Evolutionary conservation across 768 basidiomycete species (phyloP).

Genomic region (Sporobolomyces roseus): DNA sequence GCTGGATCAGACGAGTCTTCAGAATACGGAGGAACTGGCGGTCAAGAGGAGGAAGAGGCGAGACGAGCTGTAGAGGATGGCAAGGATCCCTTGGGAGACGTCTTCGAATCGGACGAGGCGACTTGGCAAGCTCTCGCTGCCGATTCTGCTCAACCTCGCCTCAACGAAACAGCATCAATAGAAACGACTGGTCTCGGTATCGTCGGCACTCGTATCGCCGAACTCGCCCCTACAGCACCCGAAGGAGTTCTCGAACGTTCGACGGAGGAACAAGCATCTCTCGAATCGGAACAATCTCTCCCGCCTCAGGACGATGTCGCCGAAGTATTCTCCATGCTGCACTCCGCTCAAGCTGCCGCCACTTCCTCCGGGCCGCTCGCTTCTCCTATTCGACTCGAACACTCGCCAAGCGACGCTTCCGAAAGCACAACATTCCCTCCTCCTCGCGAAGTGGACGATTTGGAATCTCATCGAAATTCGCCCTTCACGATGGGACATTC

Average conservation of each 20-base stretch:
- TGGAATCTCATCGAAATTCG: not conserved
- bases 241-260: slow-evolving; percentile 10
- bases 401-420: not conserved
- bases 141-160: not conserved
- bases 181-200: slow-evolving; percentile 41
- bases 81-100: slow-evolving; percentile 40
- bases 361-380: slow-evolving; percentile 24
- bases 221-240: not conserved
- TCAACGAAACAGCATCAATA: slow-evolving; percentile 16
- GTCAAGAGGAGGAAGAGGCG: not conserved
- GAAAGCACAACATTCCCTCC: not conserved
- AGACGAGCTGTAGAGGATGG: not conserved
- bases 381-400: slow-evolving; percentile 42
- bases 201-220: slow-evolving; percentile 15
- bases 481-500: slow-evolving; percentile 24
- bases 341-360: slow-evolving; percentile 18
- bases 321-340: slow-evolving; percentile 39
- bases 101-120: slow-evolving; percentile 42
- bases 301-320: slow-evolving; percentile 40
- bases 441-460: not conserved
- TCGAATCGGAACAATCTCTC: slow-evolving; percentile 4
- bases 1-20: slow-evolving; percentile 4
- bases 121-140: slow-evolving; percentile 35
- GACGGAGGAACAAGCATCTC: not conserved
- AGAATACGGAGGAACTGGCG: slow-evolving; percentile 1